Evolutionary conservation across 2,329 filamentous ascomycete genomes (phyloP).

Genomic region (Taxawa tesnikishii): DNA sequence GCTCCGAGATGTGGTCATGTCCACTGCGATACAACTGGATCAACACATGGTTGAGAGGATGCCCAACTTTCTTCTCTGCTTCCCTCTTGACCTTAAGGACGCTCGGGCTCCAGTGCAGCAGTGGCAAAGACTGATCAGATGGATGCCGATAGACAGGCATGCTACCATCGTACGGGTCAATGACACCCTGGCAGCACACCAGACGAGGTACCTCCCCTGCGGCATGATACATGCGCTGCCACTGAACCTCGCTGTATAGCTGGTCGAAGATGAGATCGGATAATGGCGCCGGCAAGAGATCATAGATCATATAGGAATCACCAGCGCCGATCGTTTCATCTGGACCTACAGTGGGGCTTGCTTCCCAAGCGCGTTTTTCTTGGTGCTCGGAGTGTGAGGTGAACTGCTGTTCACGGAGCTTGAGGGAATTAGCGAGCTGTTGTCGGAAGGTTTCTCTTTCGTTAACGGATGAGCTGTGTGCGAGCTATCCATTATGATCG

Average conservation of each 20-base stretch:
- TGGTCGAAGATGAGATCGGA: conserved; percentile 53
- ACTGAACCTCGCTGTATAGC: conserved; percentile 63
- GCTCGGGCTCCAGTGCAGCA: conserved; percentile 62
- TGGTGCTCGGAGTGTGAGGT: not conserved
- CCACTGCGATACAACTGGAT: conserved; percentile 90
- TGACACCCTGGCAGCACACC: conserved; percentile 73
- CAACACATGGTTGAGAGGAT: conserved; percentile 77
- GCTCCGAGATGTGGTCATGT: conserved; percentile 86
- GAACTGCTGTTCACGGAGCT: not conserved
- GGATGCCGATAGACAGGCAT: conserved; percentile 93
- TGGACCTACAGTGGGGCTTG: conserved; percentile 25
- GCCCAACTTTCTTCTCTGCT: conserved; percentile 62
- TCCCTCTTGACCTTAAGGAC: conserved; percentile 55
- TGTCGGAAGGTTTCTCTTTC: no score
- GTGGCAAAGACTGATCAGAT: conserved; percentile 70
- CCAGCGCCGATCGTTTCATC: conserved; percentile 50
- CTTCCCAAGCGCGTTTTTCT: conserved; percentile 2
- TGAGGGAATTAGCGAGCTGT: no score
- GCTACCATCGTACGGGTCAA: conserved; percentile 58
- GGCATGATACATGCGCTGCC: conserved; percentile 88
- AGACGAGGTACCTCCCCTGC: conserved; percentile 84
- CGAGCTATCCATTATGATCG: no score
- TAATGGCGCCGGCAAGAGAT: conserved; percentile 47
- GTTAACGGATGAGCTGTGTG: no score
- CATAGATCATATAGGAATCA: conserved; percentile 61